phyloP scores from a whole-genome alignment of 192 early-diverging fungal species.

The Phlyctochytrium arcticum region DNA sequence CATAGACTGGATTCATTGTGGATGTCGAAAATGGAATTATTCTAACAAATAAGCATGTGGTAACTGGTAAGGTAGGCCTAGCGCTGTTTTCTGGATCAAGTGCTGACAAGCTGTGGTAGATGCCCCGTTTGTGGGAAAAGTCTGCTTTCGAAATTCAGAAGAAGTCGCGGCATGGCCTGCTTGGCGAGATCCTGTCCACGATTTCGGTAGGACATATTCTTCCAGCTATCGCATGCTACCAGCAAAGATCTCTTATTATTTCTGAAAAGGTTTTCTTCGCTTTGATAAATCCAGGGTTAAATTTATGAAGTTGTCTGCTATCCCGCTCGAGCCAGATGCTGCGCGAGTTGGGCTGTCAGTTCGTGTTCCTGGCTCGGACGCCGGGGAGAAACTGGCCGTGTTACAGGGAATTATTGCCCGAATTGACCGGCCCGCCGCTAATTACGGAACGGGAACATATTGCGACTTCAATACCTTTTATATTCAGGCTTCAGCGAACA shows the following conservation, averaged over 20 bases:
- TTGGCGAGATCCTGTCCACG: slow-evolving; percentile 61
- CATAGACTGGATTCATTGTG: slow-evolving; percentile 71
- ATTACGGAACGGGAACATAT: slow-evolving; percentile 32
- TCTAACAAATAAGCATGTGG: slow-evolving; percentile 67
- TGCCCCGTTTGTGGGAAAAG: slow-evolving; percentile 49
- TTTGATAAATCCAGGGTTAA: slow-evolving; percentile 66
- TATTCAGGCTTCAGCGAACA: slow-evolving; percentile 55
- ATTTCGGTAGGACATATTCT: slow-evolving; percentile 51
- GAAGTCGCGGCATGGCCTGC: slow-evolving; percentile 68
- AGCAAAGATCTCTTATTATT: too few relatives aligned
- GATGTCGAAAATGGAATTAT: slow-evolving; percentile 60
- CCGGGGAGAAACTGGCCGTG: slow-evolving; percentile 30
- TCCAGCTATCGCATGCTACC: not conserved
- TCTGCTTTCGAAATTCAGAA: slow-evolving; percentile 40
- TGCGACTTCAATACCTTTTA: slow-evolving; percentile 37
- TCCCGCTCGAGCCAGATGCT: slow-evolving; percentile 45
- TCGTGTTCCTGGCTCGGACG: slow-evolving; percentile 45
- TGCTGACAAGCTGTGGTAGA: too few relatives aligned
- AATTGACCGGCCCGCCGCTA: slow-evolving; percentile 25
- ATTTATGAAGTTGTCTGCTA: slow-evolving; percentile 55
- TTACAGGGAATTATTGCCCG: slow-evolving; percentile 30
- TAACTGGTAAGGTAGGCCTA: slow-evolving; percentile 37
- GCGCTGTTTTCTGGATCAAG: too few relatives aligned
- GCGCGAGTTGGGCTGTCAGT: slow-evolving; percentile 73
- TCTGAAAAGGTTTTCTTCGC: slow-evolving; percentile 55